Evolutionary conservation across 2,329 filamentous ascomycete genomes (phyloP).

Genomic region (Diaporthe batatas): DNA sequence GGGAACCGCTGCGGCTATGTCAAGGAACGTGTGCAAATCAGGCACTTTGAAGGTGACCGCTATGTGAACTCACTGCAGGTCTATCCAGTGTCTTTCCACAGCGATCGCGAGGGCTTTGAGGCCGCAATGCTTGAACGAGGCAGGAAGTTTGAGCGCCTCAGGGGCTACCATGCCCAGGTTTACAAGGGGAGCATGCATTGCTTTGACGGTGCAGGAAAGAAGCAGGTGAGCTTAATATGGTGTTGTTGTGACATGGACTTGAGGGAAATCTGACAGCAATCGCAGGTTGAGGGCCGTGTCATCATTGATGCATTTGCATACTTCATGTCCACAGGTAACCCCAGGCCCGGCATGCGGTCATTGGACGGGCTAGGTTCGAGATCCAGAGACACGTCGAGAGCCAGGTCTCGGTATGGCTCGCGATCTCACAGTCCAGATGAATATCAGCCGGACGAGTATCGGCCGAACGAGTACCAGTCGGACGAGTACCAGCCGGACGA

Average conservation of each 20-base stretch:
- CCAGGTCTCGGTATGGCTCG: not conserved
- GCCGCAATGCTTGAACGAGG: not conserved
- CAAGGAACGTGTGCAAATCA: not conserved
- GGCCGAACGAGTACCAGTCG: too few relatives aligned
- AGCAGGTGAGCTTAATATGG: not conserved
- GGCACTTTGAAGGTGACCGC: not conserved
- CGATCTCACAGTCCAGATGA: not conserved
- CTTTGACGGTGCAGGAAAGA: not conserved
- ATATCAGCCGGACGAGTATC: too few relatives aligned
- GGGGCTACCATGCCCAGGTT: not conserved
- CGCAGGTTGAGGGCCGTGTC: slow-evolving; percentile 6
- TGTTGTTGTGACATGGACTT: not conserved
- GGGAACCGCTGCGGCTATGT: not conserved
- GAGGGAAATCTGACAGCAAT: not conserved
- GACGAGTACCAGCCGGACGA: too few relatives aligned
- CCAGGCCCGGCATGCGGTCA: not conserved
- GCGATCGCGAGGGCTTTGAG: not conserved
- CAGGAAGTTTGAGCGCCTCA: slow-evolving; percentile 1
- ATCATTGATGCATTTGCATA: slow-evolving; percentile 9
- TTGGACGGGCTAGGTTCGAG: not conserved
- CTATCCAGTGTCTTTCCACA: slow-evolving; percentile 12
- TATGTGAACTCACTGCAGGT: not conserved
- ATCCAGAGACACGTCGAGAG: not conserved
- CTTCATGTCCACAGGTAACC: not conserved
- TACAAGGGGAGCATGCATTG: slow-evolving; percentile 12